Conservation (phyloP, 169 alveolate species). For the Eimeria praecox region DNA sequence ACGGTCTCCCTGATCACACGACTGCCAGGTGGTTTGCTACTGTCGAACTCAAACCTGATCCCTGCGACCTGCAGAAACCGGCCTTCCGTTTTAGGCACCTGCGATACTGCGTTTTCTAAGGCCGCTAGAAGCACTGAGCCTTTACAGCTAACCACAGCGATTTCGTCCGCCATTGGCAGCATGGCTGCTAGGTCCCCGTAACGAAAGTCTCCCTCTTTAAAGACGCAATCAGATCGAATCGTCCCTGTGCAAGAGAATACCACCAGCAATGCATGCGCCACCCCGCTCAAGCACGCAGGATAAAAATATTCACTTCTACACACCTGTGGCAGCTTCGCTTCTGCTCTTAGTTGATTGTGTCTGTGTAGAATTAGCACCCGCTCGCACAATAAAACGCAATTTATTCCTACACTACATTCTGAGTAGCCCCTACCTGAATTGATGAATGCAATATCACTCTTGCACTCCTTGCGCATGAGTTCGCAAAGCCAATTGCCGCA, state of each 20-base stretch:
- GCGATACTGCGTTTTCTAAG: slow-evolving; percentile 90
- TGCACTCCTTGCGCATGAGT: slow-evolving; percentile 88
- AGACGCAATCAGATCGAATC: slow-evolving; percentile 90
- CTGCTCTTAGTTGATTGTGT: background rate
- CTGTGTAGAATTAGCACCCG: background rate
- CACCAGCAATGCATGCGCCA: background rate
- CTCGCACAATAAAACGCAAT: background rate
- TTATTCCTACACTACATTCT: background rate
- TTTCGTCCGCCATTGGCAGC: slow-evolving; percentile 91
- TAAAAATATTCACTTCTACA: background rate
- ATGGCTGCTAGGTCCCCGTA: slow-evolving; percentile 87
- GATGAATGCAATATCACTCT: slow-evolving; percentile 90
- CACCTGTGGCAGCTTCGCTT: background rate
- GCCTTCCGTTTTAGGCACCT: slow-evolving; percentile 93
- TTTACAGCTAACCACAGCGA: slow-evolving; percentile 86
- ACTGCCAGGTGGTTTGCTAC: slow-evolving; percentile 84
- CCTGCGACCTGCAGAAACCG: slow-evolving; percentile 93
- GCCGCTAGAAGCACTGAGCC: slow-evolving; percentile 86
- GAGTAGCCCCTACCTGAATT: slow-evolving; percentile 87
- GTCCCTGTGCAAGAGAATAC: slow-evolving; percentile 84
- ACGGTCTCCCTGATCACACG: slow-evolving; percentile 86
- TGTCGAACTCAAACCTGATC: slow-evolving; percentile 81
- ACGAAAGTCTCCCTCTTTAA: slow-evolving; percentile 89
- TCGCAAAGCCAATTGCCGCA: slow-evolving; percentile 92
- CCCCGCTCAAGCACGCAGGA: background rate